A percentile compares a stretch with the other conserved stretches of the same genome.
Evolutionary conservation across 108 stramenopile species (phyloP).

Genomic region (Skeletonema menzelii): DNA sequence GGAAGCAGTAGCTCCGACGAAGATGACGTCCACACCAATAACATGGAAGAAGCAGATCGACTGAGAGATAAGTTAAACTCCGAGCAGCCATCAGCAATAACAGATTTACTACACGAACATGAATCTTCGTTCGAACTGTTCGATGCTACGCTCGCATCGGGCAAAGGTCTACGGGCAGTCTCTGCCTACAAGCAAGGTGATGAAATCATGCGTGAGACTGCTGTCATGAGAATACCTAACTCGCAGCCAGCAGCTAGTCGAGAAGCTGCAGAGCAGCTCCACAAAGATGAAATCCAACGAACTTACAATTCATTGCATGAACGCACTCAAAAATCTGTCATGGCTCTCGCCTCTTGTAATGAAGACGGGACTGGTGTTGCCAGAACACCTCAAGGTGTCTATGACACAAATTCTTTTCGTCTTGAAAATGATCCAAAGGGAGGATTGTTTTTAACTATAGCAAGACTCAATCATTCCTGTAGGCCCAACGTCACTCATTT

Average conservation of each 20-base stretch:
- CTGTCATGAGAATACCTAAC: conserved; percentile 21
- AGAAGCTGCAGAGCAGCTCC: conserved; percentile 12
- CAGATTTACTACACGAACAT: conserved; percentile 1
- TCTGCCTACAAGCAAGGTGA: conserved; percentile 5
- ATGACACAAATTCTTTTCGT: conserved; percentile 18
- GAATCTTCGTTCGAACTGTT: conserved; percentile 17
- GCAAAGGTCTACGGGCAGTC: conserved; percentile 21
- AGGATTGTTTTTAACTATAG: conserved; percentile 11
- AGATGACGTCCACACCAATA: not conserved
- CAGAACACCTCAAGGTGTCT: conserved; percentile 13
- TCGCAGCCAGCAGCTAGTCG: conserved; percentile 5
- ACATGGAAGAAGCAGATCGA: not conserved
- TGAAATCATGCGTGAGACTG: conserved; percentile 24
- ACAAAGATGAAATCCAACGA: conserved; percentile 12
- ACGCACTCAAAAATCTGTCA: not conserved
- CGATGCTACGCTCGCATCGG: conserved; percentile 8
- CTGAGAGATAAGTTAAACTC: conserved; percentile 2
- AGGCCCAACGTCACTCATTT: conserved; percentile 15
- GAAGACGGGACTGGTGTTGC: not conserved
- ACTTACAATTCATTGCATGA: conserved; percentile 8
- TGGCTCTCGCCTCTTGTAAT: conserved; percentile 11
- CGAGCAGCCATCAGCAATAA: not conserved
- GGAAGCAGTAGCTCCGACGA: conserved; percentile 14
- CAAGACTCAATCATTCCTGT: conserved; percentile 11
- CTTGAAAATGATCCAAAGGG: not conserved